Base-by-base conservation (phyloP, 192 early-diverging fungal species). In the Borealophlyctis nickersoniae region DNA sequence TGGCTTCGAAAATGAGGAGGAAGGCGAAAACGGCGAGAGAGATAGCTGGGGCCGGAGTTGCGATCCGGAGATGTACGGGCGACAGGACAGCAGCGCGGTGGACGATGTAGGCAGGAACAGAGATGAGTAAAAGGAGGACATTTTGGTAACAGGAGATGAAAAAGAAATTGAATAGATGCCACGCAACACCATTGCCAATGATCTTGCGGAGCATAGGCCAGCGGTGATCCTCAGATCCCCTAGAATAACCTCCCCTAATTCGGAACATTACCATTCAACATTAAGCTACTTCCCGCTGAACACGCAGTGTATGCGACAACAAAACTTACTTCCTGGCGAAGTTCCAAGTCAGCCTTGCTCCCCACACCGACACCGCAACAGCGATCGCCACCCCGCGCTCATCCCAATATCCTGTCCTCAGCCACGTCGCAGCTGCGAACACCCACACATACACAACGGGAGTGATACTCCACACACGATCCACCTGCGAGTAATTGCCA, bases 81-180 rank as follows among this genome's bases (percentile, higher is more conserved):
- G 24, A 14, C 24, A 32, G 30, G 30, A 45, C 50, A 30, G 52
- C 48, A 14, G 23, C 22, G 3, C 36, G 13, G 49, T 57, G 23
- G 33, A 48, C n/a, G 39, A 45, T 45, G 14, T 53, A 66, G 32
- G 65, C 68, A 14, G 91, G 89, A 0, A 72, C 23, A 2, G 81
- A 69, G 45, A 91, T 66, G 11, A 75, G 63, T n/a, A 80, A 64
- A 27, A 96, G 63, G n/a, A 94, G 74, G 14, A 83, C 27, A 39
- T 87, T 74, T 71, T 96, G 92, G 60, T 81, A 88, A 22, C 81
- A 36, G 16, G 89, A 74, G 51, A 93, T 92, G 66, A 94, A 93
- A 30, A 76, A 36, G 30, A 91, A 54, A 61, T 89, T 87, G 54
- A 90, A 81, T 3, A 85, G 9, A 58, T 86, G 74, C 83, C 90